Evolutionary conservation across 108 stramenopile species (phyloP), one percentile per base, ranked within the genome.

Genomic region (Conticribra guillardii): DNA sequence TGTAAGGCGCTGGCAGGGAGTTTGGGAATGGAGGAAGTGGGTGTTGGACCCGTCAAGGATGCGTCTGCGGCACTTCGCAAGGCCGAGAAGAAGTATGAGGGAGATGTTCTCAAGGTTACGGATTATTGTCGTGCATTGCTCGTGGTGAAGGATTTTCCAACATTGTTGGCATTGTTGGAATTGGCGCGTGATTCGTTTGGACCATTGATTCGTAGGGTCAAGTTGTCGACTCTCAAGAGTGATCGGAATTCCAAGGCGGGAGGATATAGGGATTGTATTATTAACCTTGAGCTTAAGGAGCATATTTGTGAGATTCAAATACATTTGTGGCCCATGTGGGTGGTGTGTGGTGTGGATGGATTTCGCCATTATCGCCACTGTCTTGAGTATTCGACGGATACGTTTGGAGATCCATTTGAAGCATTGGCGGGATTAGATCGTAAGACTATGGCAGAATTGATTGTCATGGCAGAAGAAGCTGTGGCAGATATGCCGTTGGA

Each of bases 261-360:
- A 26, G 92, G 92, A 33, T 94, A 94, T 51, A 76, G 92, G 24
- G 89, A 94, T 64, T 91, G 89, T 63, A 89, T 87, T 32, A 94
- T 94, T 79, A 94, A 94, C 54, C 72, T 94, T 9, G 87, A 90
- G 63, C 51, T 94, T 61, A 94, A 94, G 66, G 87, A 86, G 22
- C 93, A 94, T 51, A 89, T 94, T 71, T 94, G 93, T 61, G 93
- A 94, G 71, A 94, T 94, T 77, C 89, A 90, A 62, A 80, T 94
- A 26, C 93, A 94, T 56, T 31, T 94, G 26, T 89, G 90, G 89
- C 88, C 88, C 33, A 91, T 94, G 90, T 94, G 89, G 89, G 71
- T 82, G 7, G 85, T 94, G 32, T 91, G 93, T 60, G 93, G 93
- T 15, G 89, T 94, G 14, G 90, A 94, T 70, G 93, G 93, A 21